Percentiles rank a stretch among this genome's conserved stretches.
phyloP scores from a whole-genome alignment of 306 rosid species.

The Cicer cuneatum region DNA sequence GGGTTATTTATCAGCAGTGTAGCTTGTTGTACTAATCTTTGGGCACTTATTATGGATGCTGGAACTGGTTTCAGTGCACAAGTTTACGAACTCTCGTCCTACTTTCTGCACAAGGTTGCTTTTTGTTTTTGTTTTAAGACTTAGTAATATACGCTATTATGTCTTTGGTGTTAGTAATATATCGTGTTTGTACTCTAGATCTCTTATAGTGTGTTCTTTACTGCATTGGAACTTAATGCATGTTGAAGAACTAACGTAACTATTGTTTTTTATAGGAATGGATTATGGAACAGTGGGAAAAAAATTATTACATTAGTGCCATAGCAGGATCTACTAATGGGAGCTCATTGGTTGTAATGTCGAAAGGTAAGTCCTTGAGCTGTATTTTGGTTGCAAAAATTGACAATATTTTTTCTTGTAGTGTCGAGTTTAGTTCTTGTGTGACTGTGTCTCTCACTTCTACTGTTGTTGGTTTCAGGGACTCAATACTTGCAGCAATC shows the following conservation, averaged over 20 bases:
- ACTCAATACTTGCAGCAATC: slow-evolving; percentile 86
- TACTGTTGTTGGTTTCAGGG: slow-evolving; percentile 57
- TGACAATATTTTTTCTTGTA: slow-evolving; percentile 14
- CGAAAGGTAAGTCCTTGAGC: slow-evolving; percentile 64
- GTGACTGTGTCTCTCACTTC: background rate
- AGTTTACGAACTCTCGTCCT: slow-evolving; percentile 77
- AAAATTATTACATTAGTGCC: slow-evolving; percentile 79
- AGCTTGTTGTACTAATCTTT: slow-evolving; percentile 73
- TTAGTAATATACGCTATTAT: slow-evolving; percentile 3
- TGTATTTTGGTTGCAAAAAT: slow-evolving; percentile 10
- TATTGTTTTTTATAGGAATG: slow-evolving; percentile 68
- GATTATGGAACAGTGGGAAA: slow-evolving; percentile 98
- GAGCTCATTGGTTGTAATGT: slow-evolving; percentile 87
- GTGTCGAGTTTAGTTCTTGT: background rate
- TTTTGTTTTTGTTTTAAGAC: slow-evolving; percentile 14
- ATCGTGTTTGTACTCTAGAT: slow-evolving; percentile 13
- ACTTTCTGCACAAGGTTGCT: slow-evolving; percentile 84
- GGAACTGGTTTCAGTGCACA: slow-evolving; percentile 85
- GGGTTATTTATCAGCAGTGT: slow-evolving; percentile 82
- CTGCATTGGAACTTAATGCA: slow-evolving; percentile 44
- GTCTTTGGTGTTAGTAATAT: slow-evolving; percentile 28
- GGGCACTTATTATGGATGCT: slow-evolving; percentile 99
- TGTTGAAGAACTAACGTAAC: slow-evolving; percentile 48
- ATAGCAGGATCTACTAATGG: slow-evolving; percentile 83
- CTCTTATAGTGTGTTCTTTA: slow-evolving; percentile 16